phyloP scores from a whole-genome alignment of 2,329 filamentous ascomycete genomes.

The Paraphaeosphaeria minitans region DNA sequence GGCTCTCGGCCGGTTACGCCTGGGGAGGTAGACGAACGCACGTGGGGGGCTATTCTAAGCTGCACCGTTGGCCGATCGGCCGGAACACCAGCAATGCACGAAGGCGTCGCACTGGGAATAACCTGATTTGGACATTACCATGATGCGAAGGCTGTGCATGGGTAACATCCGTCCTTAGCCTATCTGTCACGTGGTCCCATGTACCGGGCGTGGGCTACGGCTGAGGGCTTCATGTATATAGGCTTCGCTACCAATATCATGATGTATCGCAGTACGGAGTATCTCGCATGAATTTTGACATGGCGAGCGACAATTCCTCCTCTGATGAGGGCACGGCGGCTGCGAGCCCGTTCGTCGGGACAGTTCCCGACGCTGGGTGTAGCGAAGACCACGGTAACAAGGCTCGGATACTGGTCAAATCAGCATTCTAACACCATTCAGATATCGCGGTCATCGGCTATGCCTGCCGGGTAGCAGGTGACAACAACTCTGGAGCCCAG shows the following conservation, averaged over 20 bases:
- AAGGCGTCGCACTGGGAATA: neutral
- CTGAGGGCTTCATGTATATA: neutral
- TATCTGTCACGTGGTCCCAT: neutral
- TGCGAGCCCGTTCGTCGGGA: neutral
- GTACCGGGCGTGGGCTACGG: neutral
- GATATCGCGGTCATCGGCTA: constrained; percentile 1
- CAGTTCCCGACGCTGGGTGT: neutral
- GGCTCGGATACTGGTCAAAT: neutral
- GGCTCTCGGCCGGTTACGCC: neutral
- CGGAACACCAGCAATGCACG: neutral
- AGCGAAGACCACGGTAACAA: neutral
- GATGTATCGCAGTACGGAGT: neutral
- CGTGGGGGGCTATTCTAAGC: constrained; percentile 1
- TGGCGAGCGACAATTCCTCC: neutral
- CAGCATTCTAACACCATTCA: neutral
- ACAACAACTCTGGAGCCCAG: neutral
- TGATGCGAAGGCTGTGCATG: neutral
- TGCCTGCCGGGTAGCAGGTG: neutral
- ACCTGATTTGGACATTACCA: neutral
- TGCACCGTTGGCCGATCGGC: neutral
- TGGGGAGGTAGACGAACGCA: neutral
- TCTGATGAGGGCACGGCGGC: neutral
- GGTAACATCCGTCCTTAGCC: neutral
- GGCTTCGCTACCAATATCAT: neutral
- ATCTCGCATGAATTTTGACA: neutral